Percentiles rank a stretch among this genome's conserved stretches.
Conservation (phyloP, 352 stramenopile species). For the Phytophthora citricola region DNA sequence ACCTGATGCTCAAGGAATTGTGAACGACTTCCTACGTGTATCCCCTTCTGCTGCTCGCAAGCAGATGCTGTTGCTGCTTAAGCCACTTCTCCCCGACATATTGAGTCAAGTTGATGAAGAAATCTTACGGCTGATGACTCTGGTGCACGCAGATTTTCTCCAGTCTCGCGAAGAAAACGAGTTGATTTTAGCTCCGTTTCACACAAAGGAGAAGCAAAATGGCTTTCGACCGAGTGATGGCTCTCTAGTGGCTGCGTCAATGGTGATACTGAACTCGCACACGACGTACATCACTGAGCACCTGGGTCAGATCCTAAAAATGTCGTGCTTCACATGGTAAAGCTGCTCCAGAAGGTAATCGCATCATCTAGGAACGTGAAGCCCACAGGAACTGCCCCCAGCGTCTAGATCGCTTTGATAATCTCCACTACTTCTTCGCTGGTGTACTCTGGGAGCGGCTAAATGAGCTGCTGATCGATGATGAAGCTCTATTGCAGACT, state of each 20-base stretch:
- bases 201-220: slow-evolving; percentile 7
- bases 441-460: slow-evolving; percentile 33
- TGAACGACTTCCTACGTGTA: slow-evolving; percentile 24
- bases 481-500: slow-evolving; percentile 15
- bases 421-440: slow-evolving; percentile 37
- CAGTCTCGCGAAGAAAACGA: slow-evolving; percentile 30
- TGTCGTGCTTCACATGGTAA: slow-evolving; percentile 29
- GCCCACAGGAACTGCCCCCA: background rate
- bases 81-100: slow-evolving; percentile 24
- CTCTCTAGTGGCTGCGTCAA: slow-evolving; percentile 24
- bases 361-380: background rate
- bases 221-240: slow-evolving; percentile 1
- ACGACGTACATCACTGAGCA: slow-evolving; percentile 20
- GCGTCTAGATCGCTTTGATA: slow-evolving; percentile 30
- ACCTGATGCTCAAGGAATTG: slow-evolving; percentile 27
- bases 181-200: slow-evolving; percentile 27
- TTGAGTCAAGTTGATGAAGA: slow-evolving; percentile 26
- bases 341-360: slow-evolving; percentile 28
- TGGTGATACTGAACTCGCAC: slow-evolving; percentile 29
- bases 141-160: slow-evolving; percentile 34
- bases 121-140: slow-evolving; percentile 17
- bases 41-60: slow-evolving; percentile 14
- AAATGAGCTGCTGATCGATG: slow-evolving; percentile 39
- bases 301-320: slow-evolving; percentile 40
- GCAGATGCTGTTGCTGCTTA: slow-evolving; percentile 23